These are phyloP conservation scores for Lobosporangium transversale DNA, from an alignment of 192 early-diverging fungal genomes.

Conservation along the genomic window DNA sequence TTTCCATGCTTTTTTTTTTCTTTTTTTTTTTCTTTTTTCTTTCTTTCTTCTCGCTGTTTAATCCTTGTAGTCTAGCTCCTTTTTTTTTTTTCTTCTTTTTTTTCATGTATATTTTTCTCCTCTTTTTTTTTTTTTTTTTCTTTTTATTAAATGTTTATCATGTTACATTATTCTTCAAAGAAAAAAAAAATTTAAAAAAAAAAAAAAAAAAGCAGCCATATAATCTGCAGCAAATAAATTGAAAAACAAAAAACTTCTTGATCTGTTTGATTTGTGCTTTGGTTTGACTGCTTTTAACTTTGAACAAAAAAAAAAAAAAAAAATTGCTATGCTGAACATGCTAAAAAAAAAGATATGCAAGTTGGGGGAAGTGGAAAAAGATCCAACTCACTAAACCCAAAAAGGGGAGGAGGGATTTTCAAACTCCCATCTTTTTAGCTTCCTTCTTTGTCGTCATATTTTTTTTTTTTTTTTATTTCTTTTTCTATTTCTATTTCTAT, in stretches of 20 bases:
- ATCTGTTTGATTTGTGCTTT: too few relatives aligned
- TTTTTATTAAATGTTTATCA: not conserved
- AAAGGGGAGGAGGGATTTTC: too few relatives aligned
- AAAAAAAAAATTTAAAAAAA: not conserved
- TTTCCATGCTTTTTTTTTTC: not conserved
- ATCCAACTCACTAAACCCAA: too few relatives aligned
- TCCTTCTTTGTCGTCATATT: too few relatives aligned
- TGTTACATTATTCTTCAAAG: not conserved
- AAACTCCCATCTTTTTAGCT: too few relatives aligned
- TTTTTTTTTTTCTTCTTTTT: not conserved
- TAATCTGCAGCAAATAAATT: not conserved
- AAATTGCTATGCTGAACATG: not conserved
- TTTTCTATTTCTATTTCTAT: too few relatives aligned
- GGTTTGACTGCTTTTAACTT: too few relatives aligned
- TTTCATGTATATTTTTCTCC: not conserved
- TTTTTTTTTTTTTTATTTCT: too few relatives aligned
- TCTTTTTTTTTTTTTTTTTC: not conserved
- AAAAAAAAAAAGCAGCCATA: not conserved
- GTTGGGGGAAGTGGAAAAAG: not conserved
- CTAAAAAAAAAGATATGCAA: not conserved
- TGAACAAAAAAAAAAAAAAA: conserved; percentile 1
- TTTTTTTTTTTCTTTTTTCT: not conserved
- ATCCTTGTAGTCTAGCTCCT: too few relatives aligned
- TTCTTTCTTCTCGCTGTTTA: too few relatives aligned
- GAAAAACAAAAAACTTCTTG: not conserved